Base-by-base conservation (phyloP, 179 eudicot genomes). In the Drosera spatulata region DNA sequence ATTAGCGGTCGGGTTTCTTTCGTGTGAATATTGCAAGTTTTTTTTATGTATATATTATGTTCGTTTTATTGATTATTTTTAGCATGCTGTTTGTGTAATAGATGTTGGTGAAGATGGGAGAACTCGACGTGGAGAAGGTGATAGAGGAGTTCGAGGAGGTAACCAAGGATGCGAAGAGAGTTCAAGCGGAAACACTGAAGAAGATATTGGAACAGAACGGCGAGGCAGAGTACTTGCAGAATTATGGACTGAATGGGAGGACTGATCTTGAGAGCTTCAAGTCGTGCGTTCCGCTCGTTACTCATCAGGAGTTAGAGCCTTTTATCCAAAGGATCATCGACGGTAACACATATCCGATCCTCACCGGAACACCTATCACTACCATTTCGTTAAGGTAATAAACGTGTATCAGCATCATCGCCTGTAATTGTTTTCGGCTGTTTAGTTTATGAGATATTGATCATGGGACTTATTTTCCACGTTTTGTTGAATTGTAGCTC, bases 371-470 rank as follows among this genome's bases (percentile, higher is more conserved):
- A 46, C 87, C 87, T 4, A 77, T 82, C 57, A 75, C 82, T 22
- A 69, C 83, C 53, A 77, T 84, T 54, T 79, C 91, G 11, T 64
- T 84, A 53, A 84, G 91, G 91, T 84, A 58, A 45, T 11, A 11
- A 10, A 2, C 11, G 22, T 49, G 1, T 10, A 3, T 58, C 6
- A 14, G 7, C 6, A 41, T 10, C 7, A 12, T 58, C 5, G n/a
- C 8, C 5, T 22, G 33, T 22, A 0, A 22, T 22, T 22, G 33
- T 22, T 22, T 22, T 22, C 33, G 33, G 33, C 33, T 22, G 33
- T 22, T 22, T 22, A 22, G 33, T 22, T 22, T 22, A 22, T 22
- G 33, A 3, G 0, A 6, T 4, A 5, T 22, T 22, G 33, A 22
- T 22, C n/a, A n/a, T n/a, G n/a, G n/a, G n/a, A n/a, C 4, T 10